Base-by-base conservation (phyloP, 2,329 filamentous ascomycete species). In the Penicillium expansum region DNA sequence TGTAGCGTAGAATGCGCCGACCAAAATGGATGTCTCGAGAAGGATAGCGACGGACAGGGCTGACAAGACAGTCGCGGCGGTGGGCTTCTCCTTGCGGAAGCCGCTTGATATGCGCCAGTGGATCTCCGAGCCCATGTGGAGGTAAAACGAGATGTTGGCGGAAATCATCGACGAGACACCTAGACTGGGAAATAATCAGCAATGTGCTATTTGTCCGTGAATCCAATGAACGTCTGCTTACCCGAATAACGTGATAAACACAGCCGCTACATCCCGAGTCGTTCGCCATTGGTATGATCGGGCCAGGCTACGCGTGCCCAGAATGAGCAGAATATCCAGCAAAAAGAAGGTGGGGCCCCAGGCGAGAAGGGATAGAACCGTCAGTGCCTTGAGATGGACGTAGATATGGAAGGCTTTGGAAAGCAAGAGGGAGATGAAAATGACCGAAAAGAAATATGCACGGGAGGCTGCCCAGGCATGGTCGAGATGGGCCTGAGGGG, bases 101-200 rank as follows among this genome's bases (percentile, higher is more conserved):
- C 39, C 47, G 8, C 54, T 56, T 4, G 54, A 47, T 41, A 63
- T 57, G 10, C 60, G 64, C 66, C 65, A 68, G 42, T 65, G 60
- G 14, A 68, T 67, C 51, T 68, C 66, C 16, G 48, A 41, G 9
- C 65, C 66, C 7, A 50, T 63, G 24, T 56, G 52, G 9, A 62
- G 20, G 18, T 60, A 65, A 51, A 64, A 63, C 13, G 64, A 63
- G 42, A 63, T 60, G 20, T 64, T 67, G 39, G 64, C 58, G 10
- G 62, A 45, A 16, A 52, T 41, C 60, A 66, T 63, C 1, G 24
- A 42, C 10, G 64, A 65, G 11, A 58, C 35, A 29, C 39, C 47
- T 22, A 62, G 6, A 37, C 62, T 63, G n/a, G 27, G 22, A 20
- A 4, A 8, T 13, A 13, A 29, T 58, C 51, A 62, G 50, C 38